phyloP scores from a whole-genome alignment of 345 rosid genomes.

The Draba incana region DNA sequence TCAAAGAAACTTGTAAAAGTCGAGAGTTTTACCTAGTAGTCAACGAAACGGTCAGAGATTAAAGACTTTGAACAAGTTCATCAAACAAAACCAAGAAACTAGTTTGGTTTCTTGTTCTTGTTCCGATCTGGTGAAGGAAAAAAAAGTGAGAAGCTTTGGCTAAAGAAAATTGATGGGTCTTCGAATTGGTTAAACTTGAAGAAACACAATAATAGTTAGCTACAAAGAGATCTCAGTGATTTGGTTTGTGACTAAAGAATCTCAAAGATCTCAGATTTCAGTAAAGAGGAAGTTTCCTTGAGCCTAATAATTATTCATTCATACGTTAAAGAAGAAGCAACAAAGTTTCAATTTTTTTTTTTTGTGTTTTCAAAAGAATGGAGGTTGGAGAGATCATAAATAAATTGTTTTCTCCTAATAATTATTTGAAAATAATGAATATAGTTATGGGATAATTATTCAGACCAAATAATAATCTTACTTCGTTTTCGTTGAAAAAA shows the following conservation, averaged over 20 bases:
- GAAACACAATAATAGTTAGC: too few relatives aligned
- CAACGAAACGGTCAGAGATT: constrained; percentile 23
- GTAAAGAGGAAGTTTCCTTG: constrained; percentile 28
- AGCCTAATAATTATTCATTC: not conserved
- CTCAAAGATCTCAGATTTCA: constrained; percentile 23
- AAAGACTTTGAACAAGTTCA: constrained; percentile 21
- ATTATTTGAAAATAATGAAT: too few relatives aligned
- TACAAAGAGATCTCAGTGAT: constrained; percentile 14
- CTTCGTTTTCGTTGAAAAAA: too few relatives aligned
- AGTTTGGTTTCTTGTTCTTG: constrained; percentile 10
- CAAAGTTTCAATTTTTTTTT: constrained; percentile 7
- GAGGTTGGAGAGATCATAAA: not conserved
- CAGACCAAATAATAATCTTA: not conserved
- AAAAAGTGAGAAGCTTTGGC: too few relatives aligned
- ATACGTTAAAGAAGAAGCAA: constrained; percentile 20
- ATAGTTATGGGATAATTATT: not conserved
- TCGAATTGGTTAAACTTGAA: too few relatives aligned
- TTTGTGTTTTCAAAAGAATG: constrained; percentile 1
- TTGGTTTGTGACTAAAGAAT: not conserved
- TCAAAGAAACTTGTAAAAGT: not conserved
- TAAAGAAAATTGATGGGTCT: too few relatives aligned
- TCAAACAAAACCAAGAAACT: not conserved
- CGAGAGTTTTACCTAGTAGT: constrained; percentile 14
- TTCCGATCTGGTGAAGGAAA: constrained; percentile 10
- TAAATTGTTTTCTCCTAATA: too few relatives aligned